Conservation (phyloP, 2,329 filamentous ascomycete genomes). For the Fusarium pininemorale region DNA sequence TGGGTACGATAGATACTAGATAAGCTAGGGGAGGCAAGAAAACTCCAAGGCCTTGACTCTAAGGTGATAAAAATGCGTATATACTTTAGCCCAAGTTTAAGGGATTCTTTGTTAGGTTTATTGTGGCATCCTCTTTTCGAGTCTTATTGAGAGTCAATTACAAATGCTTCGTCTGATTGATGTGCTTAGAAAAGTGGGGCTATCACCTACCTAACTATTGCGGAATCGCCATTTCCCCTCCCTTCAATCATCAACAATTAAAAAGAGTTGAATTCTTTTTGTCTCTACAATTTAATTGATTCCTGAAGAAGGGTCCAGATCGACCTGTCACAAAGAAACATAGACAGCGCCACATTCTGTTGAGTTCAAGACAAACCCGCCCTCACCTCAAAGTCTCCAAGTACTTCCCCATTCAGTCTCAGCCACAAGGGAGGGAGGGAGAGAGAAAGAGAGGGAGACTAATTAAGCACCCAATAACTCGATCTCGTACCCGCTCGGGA, state of each 20-base stretch:
- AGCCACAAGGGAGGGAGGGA: conserved; percentile 13
- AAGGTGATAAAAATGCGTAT: neutral
- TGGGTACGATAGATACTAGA: neutral
- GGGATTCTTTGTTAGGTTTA: neutral
- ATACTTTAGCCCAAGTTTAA: neutral
- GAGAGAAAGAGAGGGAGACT: neutral
- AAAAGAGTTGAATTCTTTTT: neutral
- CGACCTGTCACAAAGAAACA: neutral
- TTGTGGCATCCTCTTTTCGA: neutral
- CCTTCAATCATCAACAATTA: neutral
- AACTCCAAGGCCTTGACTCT: neutral
- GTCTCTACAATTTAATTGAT: neutral
- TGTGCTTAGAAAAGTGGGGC: conserved; percentile 38
- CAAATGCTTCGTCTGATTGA: conserved; percentile 14
- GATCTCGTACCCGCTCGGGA: conserved; percentile 4
- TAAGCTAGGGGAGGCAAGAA: neutral
- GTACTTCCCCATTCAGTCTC: neutral
- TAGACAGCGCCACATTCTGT: neutral
- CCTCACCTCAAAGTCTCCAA: neutral
- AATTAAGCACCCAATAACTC: neutral
- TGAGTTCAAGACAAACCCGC: neutral
- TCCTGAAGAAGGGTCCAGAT: neutral
- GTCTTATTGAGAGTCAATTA: conserved; percentile 8
- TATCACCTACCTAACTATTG: conserved; percentile 19
- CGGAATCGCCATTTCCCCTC: conserved; percentile 34